Percentiles rank a stretch among this genome's conserved stretches.
These are phyloP conservation scores for Dictyostelium brefeldianum DNA, from an alignment of 78 protist species.

Conservation along the genomic window DNA sequence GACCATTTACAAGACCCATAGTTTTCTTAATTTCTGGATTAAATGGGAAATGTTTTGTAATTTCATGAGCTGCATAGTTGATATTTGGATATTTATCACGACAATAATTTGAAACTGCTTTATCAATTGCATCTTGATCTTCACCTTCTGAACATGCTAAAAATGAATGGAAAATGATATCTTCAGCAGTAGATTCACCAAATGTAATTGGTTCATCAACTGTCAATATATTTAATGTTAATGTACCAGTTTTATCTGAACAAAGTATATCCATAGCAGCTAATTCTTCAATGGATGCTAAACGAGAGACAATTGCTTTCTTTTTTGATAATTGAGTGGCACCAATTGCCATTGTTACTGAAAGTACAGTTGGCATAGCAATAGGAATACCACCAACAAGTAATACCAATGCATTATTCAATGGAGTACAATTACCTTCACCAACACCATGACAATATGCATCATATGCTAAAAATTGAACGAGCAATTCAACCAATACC, in stretches of 20 bases:
- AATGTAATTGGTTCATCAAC: slow-evolving; percentile 82
- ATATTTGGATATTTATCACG: slow-evolving; percentile 47
- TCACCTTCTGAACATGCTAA: slow-evolving; percentile 81
- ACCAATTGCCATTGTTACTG: slow-evolving; percentile 94
- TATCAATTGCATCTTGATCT: slow-evolving; percentile 89
- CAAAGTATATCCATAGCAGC: slow-evolving; percentile 86
- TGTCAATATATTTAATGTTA: slow-evolving; percentile 95
- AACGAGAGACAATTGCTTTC: slow-evolving; percentile 91
- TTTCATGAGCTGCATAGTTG: slow-evolving; percentile 64
- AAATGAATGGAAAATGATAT: slow-evolving; percentile 56
- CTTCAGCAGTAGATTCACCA: slow-evolving; percentile 49
- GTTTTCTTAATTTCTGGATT: slow-evolving; percentile 87
- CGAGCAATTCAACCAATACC: slow-evolving; percentile 79
- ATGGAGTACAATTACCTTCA: slow-evolving; percentile 65
- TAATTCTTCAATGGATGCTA: slow-evolving; percentile 92
- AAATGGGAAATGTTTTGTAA: slow-evolving; percentile 88
- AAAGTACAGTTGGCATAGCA: slow-evolving; percentile 93
- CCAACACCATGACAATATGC: slow-evolving; percentile 68
- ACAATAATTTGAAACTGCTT: slow-evolving; percentile 53
- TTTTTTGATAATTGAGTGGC: slow-evolving; percentile 87
- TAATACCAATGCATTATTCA: slow-evolving; percentile 82
- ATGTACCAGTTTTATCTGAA: slow-evolving; percentile 98
- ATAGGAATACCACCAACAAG: slow-evolving; percentile 90
- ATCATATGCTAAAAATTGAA: slow-evolving; percentile 62
- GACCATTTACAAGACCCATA: slow-evolving; percentile 51